Conservation (phyloP, 1,284 basidiomycete genomes). For the Sanghuangporus weigelae region DNA sequence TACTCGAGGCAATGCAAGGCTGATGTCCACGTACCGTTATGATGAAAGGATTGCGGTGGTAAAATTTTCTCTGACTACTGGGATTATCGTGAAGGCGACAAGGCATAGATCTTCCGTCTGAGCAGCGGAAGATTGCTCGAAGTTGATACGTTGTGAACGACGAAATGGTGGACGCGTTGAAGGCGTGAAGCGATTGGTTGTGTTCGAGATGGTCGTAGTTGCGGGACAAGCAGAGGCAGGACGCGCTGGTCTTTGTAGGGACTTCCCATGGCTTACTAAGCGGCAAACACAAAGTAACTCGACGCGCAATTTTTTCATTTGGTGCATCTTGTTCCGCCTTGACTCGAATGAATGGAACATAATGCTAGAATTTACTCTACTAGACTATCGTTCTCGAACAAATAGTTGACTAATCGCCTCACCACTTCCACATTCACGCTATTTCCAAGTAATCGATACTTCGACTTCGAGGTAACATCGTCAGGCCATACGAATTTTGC, state of each 20-base stretch:
- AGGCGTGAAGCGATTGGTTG: conserved; percentile 1
- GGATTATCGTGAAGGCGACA: conserved; percentile 69
- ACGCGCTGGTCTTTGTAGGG: neutral
- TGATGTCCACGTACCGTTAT: conserved; percentile 45
- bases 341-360: neutral
- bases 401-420: conserved; percentile 46
- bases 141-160: conserved; percentile 39
- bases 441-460: conserved; percentile 72
- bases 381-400: conserved; percentile 31
- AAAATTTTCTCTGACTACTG: conserved; percentile 47
- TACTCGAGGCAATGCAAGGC: neutral
- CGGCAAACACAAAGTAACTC: neutral
- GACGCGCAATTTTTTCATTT: neutral
- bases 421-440: conserved; percentile 74
- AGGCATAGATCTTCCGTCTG: conserved; percentile 84
- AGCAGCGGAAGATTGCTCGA: conserved; percentile 56
- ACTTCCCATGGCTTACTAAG: neutral
- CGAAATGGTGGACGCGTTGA: conserved; percentile 52
- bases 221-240: conserved; percentile 1
- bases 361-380: neutral
- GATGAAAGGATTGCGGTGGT: conserved; percentile 48
- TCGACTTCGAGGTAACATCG: conserved; percentile 53
- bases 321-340: neutral
- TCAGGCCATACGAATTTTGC: conserved; percentile 53
- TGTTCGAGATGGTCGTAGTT: conserved; percentile 25